A percentile compares a stretch with the other conserved stretches of the same genome.
These are phyloP conservation scores for Telfairia occidentalis DNA, from an alignment of 331 rosid species.

Conservation along the genomic window DNA sequence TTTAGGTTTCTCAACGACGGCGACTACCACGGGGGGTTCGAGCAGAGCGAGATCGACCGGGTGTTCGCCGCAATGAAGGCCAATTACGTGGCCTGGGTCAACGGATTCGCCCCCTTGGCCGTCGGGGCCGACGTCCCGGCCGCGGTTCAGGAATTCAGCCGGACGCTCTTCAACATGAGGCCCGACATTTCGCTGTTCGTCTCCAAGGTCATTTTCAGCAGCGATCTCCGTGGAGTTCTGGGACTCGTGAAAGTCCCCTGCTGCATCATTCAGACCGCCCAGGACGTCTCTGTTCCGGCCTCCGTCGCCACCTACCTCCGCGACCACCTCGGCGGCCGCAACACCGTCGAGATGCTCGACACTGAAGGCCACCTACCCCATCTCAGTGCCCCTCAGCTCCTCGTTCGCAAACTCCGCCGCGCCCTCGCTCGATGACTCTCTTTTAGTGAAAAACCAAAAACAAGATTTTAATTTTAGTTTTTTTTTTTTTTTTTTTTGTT, in stretches of 20 bases:
- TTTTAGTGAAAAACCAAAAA: not conserved
- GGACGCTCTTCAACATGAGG: constrained; percentile 87
- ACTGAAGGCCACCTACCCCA: constrained; percentile 95
- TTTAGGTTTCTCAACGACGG: constrained; percentile 76
- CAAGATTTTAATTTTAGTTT: not conserved
- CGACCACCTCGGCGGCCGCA: constrained; percentile 76
- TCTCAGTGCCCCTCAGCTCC: constrained; percentile 56
- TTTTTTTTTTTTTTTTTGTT: not conserved
- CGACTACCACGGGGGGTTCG: constrained; percentile 90
- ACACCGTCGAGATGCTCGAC: constrained; percentile 62
- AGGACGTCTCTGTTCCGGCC: constrained; percentile 67
- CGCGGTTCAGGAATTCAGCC: constrained; percentile 67
- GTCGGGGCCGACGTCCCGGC: constrained; percentile 89
- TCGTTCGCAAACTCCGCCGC: constrained; percentile 46
- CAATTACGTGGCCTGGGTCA: constrained; percentile 76
- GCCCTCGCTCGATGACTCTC: constrained; percentile 39
- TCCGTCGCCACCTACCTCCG: constrained; percentile 55
- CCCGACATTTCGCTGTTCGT: constrained; percentile 83
- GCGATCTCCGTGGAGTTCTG: constrained; percentile 71
- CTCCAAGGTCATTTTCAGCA: constrained; percentile 49
- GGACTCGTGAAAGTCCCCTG: constrained; percentile 76
- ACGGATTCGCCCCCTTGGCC: constrained; percentile 65
- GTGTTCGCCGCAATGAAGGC: constrained; percentile 70
- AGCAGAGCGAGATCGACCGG: constrained; percentile 51
- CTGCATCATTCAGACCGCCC: constrained; percentile 70